Conservation (phyloP, 2,329 filamentous ascomycete genomes). For the Colletotrichum lini region DNA sequence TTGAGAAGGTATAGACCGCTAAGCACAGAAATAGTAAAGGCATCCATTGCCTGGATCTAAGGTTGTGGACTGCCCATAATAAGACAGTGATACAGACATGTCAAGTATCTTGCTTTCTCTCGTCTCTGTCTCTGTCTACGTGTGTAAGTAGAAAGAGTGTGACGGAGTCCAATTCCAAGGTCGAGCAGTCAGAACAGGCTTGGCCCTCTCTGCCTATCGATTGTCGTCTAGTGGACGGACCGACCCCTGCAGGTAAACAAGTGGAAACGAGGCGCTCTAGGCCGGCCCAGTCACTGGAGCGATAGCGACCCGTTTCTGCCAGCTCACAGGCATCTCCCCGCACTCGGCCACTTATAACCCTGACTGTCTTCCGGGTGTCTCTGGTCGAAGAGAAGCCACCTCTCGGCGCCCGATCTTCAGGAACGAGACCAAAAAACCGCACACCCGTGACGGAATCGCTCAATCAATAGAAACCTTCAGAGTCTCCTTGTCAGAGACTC, state of each 20-base stretch:
- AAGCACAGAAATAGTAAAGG: constrained; percentile 3
- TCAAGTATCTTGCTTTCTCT: background rate
- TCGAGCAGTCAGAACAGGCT: constrained; percentile 17
- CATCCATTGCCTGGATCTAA: background rate
- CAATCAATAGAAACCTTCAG: constrained; percentile 21
- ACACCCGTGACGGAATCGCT: constrained; percentile 21
- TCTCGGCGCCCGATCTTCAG: constrained; percentile 39
- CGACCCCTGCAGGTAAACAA: constrained; percentile 41
- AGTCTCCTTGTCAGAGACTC: constrained; percentile 18
- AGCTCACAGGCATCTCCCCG: constrained; percentile 42
- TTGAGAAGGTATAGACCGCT: constrained; percentile 5
- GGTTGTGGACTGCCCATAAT: constrained; percentile 13
- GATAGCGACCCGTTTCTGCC: constrained; percentile 28
- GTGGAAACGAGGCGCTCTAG: constrained; percentile 34
- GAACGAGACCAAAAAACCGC: constrained; percentile 23
- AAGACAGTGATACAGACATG: constrained; percentile 1
- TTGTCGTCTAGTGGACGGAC: constrained; percentile 41
- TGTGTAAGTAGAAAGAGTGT: background rate
- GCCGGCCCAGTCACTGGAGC: constrained; percentile 32
- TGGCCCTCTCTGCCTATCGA: constrained; percentile 35
- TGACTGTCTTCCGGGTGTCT: constrained; percentile 13
- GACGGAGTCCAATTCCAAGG: background rate
- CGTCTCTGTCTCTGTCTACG: too few species aligned
- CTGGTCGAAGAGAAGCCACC: constrained; percentile 17
- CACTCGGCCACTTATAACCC: constrained; percentile 30